Percentiles rank a stretch among this genome's conserved stretches.
phyloP scores from a whole-genome alignment of 2,329 filamentous ascomycete genomes.

The Arthrobotrys entomopaga region DNA sequence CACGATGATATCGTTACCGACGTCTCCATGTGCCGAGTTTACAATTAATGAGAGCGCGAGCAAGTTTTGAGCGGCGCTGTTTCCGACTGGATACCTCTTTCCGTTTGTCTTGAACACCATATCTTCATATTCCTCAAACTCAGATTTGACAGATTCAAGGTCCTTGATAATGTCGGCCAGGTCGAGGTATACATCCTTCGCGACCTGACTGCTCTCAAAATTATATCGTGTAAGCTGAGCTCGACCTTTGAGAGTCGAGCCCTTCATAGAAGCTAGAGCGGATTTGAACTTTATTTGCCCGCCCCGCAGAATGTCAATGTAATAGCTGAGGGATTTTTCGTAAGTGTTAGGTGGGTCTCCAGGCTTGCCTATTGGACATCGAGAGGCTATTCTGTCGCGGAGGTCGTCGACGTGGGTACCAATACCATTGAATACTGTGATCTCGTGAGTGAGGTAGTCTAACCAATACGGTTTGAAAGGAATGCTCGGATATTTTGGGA shows the following conservation, averaged over 20 bases:
- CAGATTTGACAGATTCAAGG: neutral
- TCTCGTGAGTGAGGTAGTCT: neutral
- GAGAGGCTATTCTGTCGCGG: neutral
- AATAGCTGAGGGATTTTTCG: neutral
- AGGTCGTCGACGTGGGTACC: neutral
- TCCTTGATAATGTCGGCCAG: neutral
- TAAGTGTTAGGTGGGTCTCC: neutral
- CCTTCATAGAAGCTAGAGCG: neutral
- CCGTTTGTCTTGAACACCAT: neutral
- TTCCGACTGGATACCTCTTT: neutral
- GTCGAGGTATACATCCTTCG: neutral
- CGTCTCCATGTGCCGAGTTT: neutral
- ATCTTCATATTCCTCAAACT: neutral
- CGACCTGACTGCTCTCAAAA: neutral
- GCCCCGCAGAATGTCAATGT: neutral
- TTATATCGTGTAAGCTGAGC: neutral
- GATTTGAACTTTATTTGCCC: neutral
- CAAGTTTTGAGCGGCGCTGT: neutral
- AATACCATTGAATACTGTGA: neutral
- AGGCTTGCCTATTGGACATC: neutral
- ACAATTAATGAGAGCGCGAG: neutral
- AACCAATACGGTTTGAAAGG: constrained; percentile 4
- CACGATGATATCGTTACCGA: neutral
- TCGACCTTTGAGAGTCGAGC: neutral
- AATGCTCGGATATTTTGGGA: neutral